These are phyloP conservation scores for Alternaria angustiovoidea DNA, from an alignment of 2,329 filamentous ascomycete species.

Conservation along the genomic window DNA sequence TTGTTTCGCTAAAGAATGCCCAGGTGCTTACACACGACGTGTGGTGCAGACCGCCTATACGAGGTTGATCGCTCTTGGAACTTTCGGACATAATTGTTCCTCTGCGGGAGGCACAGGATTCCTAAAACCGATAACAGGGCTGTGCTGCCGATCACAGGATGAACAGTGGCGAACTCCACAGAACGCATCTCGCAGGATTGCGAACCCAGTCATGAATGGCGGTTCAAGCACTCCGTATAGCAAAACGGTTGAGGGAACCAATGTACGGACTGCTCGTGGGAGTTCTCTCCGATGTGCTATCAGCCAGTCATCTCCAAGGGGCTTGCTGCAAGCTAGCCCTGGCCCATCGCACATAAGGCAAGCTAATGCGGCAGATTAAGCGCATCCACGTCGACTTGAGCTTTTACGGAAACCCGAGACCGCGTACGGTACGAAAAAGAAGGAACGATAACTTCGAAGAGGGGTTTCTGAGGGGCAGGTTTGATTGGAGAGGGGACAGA, in stretches of 20 bases:
- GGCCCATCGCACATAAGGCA: neutral
- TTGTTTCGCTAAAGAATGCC: neutral
- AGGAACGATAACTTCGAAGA: neutral
- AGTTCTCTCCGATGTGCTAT: conserved; percentile 4
- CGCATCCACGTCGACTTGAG: neutral
- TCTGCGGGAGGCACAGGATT: neutral
- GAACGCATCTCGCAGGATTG: neutral
- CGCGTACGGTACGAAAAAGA: neutral
- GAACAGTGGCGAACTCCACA: conserved; percentile 1
- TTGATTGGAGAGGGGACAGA: neutral
- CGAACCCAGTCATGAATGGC: neutral
- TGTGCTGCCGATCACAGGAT: conserved; percentile 4
- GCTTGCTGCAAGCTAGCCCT: neutral
- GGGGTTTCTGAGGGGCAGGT: neutral
- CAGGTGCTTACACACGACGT: neutral
- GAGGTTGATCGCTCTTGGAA: neutral
- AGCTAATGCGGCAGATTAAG: conserved; percentile 6
- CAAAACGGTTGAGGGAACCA: neutral
- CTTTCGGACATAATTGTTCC: neutral
- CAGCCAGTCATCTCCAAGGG: conserved; percentile 4
- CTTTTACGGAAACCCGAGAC: neutral
- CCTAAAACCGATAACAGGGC: neutral
- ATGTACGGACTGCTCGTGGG: neutral
- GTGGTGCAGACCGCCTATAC: neutral
- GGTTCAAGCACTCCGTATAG: neutral